Conservation (phyloP, 1,284 basidiomycete genomes). For the Cystobasidium sp. region DNA sequence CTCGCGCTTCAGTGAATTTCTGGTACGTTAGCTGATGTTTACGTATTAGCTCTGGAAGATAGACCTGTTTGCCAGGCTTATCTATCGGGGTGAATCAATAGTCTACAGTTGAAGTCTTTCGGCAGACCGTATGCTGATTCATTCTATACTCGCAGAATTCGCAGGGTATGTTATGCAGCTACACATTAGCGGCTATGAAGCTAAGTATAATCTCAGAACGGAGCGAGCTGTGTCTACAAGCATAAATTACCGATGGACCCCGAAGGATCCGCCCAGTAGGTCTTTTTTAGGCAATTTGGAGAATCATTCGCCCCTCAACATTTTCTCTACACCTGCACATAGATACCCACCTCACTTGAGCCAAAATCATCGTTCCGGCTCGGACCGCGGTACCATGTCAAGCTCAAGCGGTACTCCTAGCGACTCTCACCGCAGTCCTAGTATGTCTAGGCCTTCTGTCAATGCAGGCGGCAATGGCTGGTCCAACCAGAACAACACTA, state of each 20-base stretch:
- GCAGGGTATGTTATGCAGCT: not conserved
- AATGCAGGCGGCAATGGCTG: not conserved
- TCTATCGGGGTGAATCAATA: not conserved
- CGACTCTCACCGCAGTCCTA: constrained; percentile 5
- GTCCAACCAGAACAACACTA: not conserved
- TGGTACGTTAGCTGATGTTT: not conserved
- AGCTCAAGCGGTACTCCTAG: constrained; percentile 24
- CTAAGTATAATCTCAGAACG: not conserved
- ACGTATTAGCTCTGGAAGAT: not conserved
- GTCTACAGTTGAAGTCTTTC: not conserved
- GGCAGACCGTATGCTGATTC: not conserved
- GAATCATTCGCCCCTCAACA: not conserved
- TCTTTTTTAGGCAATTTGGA: not conserved
- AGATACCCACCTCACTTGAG: not conserved
- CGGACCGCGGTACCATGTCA: not conserved
- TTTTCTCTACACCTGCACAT: not conserved
- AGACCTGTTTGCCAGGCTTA: not conserved
- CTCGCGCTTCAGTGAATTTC: not conserved
- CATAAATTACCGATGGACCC: constrained; percentile 1
- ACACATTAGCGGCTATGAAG: not conserved
- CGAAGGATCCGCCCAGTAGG: not conserved
- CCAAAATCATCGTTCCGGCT: not conserved
- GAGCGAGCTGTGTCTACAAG: not conserved
- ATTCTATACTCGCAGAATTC: not conserved
- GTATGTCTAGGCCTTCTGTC: not conserved